Evolutionary conservation across 2,329 filamentous ascomycete species (phyloP).

Genomic region (Pezizomycotina sp.): DNA sequence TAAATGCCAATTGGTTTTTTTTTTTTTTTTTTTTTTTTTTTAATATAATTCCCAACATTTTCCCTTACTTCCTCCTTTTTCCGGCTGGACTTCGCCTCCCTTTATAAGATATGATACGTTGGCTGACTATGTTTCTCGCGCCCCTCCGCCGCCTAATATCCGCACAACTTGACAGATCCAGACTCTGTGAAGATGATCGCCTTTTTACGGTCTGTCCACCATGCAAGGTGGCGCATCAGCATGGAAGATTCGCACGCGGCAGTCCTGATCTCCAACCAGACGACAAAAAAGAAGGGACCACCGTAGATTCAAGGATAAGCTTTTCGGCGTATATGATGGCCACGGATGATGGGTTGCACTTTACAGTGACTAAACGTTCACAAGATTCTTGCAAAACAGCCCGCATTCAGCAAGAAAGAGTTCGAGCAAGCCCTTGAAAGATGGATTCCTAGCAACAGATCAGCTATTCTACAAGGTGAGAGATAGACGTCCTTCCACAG

Average conservation of each 20-base stretch:
- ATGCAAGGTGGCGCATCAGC: conserved; percentile 99
- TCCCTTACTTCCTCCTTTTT: too few relatives aligned
- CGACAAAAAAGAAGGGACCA: conserved; percentile 41
- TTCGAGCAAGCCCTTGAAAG: conserved; percentile 92
- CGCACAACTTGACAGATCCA: conserved; percentile 21
- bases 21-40: too few relatives aligned
- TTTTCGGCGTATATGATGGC: conserved; percentile 98
- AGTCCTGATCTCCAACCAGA: conserved; percentile 60
- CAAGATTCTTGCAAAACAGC: conserved; percentile 86
- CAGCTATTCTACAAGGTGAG: conserved; percentile 82
- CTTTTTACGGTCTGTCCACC: conserved; percentile 82
- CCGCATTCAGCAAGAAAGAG: conserved; percentile 76
- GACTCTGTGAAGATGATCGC: conserved; percentile 85
- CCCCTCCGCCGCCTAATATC: conserved; percentile 21
- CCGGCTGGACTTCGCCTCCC: too few relatives aligned
- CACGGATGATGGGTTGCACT: conserved; percentile 96
- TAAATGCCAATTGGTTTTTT: too few relatives aligned
- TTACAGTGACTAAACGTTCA: conserved; percentile 82
- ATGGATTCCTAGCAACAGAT: conserved; percentile 92
- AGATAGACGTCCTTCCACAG: background rate
- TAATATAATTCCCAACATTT: too few relatives aligned
- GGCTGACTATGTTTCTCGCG: too few relatives aligned
- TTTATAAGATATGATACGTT: too few relatives aligned
- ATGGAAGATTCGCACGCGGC: conserved; percentile 96
- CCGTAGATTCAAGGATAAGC: conserved; percentile 57